Evolutionary conservation across 202 grass and related monocot genomes (phyloP).

Genomic region (Musa balbisiana): DNA sequence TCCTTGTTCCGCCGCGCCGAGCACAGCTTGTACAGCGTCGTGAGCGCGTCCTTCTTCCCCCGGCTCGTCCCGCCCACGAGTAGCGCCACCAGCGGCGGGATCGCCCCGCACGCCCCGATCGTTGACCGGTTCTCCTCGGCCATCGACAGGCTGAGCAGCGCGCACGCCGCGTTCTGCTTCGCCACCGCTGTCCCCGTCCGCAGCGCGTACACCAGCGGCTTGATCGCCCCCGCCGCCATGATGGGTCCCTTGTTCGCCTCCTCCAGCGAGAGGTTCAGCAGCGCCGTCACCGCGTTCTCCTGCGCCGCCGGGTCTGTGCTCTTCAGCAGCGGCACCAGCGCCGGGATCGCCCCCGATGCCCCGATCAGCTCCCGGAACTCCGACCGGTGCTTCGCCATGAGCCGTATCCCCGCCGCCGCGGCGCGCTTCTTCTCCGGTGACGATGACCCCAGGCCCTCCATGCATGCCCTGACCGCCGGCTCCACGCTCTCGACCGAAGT

Average conservation of each 20-base stretch:
- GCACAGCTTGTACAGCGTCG: constrained; percentile 4
- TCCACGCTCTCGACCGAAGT: not conserved
- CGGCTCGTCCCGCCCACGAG: constrained; percentile 3
- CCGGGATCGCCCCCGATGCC: not conserved
- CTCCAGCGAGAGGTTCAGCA: constrained; percentile 9
- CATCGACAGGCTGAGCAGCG: constrained; percentile 7
- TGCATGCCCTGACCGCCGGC: not conserved
- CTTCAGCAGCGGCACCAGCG: constrained; percentile 6
- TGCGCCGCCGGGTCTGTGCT: not conserved
- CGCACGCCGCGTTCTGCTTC: constrained; percentile 6
- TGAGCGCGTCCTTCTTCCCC: constrained; percentile 1
- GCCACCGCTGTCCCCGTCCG: not conserved
- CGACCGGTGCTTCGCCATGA: constrained; percentile 8
- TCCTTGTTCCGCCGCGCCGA: constrained; percentile 5
- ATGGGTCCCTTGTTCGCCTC: not conserved
- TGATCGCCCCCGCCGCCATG: not conserved
- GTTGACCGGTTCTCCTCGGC: not conserved
- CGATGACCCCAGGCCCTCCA: not conserved
- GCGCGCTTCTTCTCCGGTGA: not conserved
- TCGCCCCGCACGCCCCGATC: constrained; percentile 2
- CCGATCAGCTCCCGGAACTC: constrained; percentile 1
- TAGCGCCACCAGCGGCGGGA: constrained; percentile 9
- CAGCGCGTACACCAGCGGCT: constrained; percentile 4
- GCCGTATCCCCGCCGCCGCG: not conserved
- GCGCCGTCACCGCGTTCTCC: constrained; percentile 4